phyloP scores from a whole-genome alignment of 1,284 basidiomycete species.

The Cutaneotrichosporon curvatum region DNA sequence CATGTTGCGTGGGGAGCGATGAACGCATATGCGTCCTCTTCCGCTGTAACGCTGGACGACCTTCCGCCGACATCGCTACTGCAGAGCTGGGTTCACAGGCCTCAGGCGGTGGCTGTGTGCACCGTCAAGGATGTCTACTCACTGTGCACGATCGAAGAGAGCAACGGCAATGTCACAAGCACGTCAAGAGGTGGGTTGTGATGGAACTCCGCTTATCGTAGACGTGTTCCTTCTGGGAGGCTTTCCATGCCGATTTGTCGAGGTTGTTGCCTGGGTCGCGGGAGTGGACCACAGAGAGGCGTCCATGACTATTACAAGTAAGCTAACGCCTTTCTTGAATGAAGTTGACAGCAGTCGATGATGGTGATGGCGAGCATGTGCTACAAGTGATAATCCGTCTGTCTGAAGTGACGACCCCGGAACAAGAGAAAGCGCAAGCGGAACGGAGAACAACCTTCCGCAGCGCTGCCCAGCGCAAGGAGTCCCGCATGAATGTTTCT shows the following conservation, averaged over 20 bases:
- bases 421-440: neutral
- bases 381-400: conserved; percentile 24
- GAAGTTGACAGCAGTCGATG: conserved; percentile 28
- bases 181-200: conserved; percentile 8
- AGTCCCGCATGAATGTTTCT: neutral
- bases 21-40: conserved; percentile 6
- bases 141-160: conserved; percentile 15
- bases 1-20: too few relatives aligned
- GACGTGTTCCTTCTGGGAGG: conserved; percentile 34
- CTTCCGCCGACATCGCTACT: conserved; percentile 23
- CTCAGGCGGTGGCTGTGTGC: conserved; percentile 34
- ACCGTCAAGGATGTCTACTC: conserved; percentile 30
- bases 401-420: conserved; percentile 2
- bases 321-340: neutral
- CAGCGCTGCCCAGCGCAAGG: conserved; percentile 1
- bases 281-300: conserved; percentile 37
- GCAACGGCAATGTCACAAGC: neutral
- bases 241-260: conserved; percentile 34
- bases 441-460: conserved; percentile 6
- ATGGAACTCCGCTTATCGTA: conserved; percentile 5
- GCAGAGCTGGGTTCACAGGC: conserved; percentile 32
- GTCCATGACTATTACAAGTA: conserved; percentile 23
- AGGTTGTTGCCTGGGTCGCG: conserved; percentile 39
- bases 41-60: conserved; percentile 1
- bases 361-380: conserved; percentile 32